Base-by-base conservation (phyloP, 176 grass and related monocot species). In the Chrysopogon serrulatus region DNA sequence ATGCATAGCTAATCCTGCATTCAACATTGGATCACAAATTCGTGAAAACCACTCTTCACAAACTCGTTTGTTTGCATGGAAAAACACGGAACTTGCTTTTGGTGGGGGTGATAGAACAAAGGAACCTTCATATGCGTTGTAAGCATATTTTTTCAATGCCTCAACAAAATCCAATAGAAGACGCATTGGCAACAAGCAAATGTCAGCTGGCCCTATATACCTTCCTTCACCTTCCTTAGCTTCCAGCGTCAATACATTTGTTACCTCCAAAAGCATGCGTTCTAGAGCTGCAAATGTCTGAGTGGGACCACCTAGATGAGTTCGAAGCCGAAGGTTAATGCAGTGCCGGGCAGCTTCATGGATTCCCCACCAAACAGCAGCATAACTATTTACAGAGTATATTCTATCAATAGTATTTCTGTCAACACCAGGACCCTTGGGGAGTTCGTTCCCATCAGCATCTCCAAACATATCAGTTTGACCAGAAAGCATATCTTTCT, bases 11-110 rank as follows among this genome's bases (percentile, higher is more conserved):
- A 93, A 65, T 85, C 95, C 91, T 83, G 89, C 92, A 90, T 98
- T 95, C 82, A 98, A 80, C 95, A 98, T 98, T 73, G 95, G 95
- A 42, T 98, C 95, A 77, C 91, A 98, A 74, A 98, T 98, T 93
- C 95, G 84, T 64, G 92, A 98, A 91, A 98, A 98, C 95, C 95
- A 98, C 85, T 98, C 95, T 62, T 98, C 95, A 84, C 95, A 98
- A 31, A 98, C 95, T 61, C 94, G 86, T 83, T 93, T 98, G 79
- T 98, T 98, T 84, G 95, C 95, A 65, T 87, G 91, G 78, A 98
- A 98, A 83, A 98, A 98, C 82, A 98, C 62, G 27, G 89, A 90
- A 71, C 95, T 95, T 62, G 90, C 85, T 82, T 94, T 89, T 81
- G 89, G 76, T n/a, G 92, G 73, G 44, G 81, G 62, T 73, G 92